Evolutionary conservation across 2,329 filamentous ascomycete genomes (phyloP).

Genomic region (Monosporascus sp.): DNA sequence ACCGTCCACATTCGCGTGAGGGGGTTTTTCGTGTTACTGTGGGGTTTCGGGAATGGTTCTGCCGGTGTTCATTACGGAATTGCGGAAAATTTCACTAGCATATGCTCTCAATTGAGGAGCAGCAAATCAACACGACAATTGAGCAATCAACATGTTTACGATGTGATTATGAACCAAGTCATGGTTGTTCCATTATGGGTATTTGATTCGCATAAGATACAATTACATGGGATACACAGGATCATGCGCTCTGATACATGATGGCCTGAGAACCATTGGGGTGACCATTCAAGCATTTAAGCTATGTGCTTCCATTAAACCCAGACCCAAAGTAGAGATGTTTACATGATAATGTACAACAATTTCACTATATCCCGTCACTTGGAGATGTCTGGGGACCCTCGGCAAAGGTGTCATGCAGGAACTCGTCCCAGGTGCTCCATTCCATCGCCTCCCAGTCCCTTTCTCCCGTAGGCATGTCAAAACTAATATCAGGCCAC

Average conservation of each 20-base stretch:
- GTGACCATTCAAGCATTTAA: neutral
- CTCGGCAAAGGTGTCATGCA: slow-evolving; percentile 34
- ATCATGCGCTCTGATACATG: no score
- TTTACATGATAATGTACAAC: neutral
- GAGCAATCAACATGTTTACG: slow-evolving; percentile 6
- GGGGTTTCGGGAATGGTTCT: slow-evolving; percentile 49
- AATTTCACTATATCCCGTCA: slow-evolving; percentile 6
- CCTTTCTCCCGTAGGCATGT: slow-evolving; percentile 14
- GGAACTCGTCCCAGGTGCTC: slow-evolving; percentile 41
- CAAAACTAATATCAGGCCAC: slow-evolving; percentile 21
- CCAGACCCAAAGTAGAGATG: neutral
- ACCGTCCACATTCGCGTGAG: slow-evolving; percentile 97
- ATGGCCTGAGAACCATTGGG: neutral
- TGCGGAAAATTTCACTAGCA: slow-evolving; percentile 57
- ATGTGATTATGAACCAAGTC: neutral
- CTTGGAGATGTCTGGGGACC: slow-evolving; percentile 19
- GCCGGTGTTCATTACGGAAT: slow-evolving; percentile 56
- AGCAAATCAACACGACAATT: slow-evolving; percentile 24
- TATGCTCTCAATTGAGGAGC: slow-evolving; percentile 43
- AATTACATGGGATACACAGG: no score
- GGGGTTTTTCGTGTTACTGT: slow-evolving; percentile 46
- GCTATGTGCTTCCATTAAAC: neutral
- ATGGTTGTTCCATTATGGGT: neutral
- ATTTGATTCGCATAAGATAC: no score
- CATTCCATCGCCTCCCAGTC: slow-evolving; percentile 24